A percentile compares a stretch with the other conserved stretches of the same genome.
phyloP scores from a whole-genome alignment of 2,329 filamentous ascomycete species.

The Sphaerulina vaccinii region DNA sequence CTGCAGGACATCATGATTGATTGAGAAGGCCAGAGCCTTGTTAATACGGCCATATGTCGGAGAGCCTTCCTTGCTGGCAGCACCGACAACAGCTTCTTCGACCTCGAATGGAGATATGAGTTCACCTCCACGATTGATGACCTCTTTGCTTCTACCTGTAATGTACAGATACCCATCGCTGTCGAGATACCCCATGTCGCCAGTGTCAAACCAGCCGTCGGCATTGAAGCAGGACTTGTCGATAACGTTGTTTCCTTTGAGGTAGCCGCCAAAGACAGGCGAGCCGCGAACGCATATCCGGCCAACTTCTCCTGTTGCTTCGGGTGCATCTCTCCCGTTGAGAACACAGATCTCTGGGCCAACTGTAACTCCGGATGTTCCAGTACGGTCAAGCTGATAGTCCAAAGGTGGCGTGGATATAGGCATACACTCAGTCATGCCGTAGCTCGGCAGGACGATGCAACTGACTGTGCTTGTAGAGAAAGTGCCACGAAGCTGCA shows the following conservation, averaged over 20 bases:
- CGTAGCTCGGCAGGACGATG: slow-evolving; percentile 56
- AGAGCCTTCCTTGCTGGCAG: slow-evolving; percentile 44
- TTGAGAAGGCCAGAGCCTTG: slow-evolving; percentile 56
- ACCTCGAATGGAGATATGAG: slow-evolving; percentile 61
- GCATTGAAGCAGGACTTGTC: slow-evolving; percentile 50
- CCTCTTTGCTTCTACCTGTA: slow-evolving; percentile 57
- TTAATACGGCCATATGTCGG: slow-evolving; percentile 49
- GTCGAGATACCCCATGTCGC: slow-evolving; percentile 56
- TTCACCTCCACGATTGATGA: slow-evolving; percentile 59
- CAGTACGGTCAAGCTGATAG: slow-evolving; percentile 53
- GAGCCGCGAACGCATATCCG: slow-evolving; percentile 53
- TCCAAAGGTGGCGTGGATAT: slow-evolving; percentile 56
- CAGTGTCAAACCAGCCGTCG: slow-evolving; percentile 56
- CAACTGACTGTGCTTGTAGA: slow-evolving; percentile 36
- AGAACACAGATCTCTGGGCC: slow-evolving; percentile 55
- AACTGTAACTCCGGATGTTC: slow-evolving; percentile 54
- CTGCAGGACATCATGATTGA: slow-evolving; percentile 54
- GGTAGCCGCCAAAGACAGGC: slow-evolving; percentile 54
- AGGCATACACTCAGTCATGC: slow-evolving; percentile 62
- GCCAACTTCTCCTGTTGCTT: slow-evolving; percentile 41
- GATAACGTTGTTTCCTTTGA: slow-evolving; percentile 44
- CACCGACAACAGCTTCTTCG: slow-evolving; percentile 56
- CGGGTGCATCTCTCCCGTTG: slow-evolving; percentile 41
- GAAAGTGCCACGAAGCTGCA: slow-evolving; percentile 52
- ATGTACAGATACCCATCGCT: slow-evolving; percentile 54